Evolutionary conservation across 2,329 filamentous ascomycete species (phyloP).

Genomic region (Diaporthe humulicola): DNA sequence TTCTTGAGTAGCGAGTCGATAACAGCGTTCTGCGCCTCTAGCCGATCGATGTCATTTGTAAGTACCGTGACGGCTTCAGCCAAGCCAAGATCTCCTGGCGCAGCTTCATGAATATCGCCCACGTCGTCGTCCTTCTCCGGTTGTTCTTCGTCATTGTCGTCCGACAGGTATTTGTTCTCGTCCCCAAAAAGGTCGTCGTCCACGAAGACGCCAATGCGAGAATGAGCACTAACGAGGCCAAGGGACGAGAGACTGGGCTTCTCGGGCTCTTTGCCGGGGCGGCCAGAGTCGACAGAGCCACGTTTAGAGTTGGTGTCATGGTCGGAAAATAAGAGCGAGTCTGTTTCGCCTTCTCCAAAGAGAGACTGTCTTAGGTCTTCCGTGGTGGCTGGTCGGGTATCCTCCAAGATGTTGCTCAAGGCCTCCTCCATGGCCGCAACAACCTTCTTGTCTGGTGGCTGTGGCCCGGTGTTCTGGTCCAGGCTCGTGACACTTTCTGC

Average conservation of each 20-base stretch:
- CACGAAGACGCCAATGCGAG: conserved; percentile 91
- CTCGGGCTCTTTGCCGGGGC: conserved; percentile 61
- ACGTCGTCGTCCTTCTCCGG: conserved; percentile 70
- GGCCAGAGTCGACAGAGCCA: conserved; percentile 50
- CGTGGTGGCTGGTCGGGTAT: conserved; percentile 74
- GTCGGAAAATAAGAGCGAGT: conserved; percentile 64
- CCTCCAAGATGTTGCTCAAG: conserved; percentile 91
- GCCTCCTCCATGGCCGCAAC: conserved; percentile 95
- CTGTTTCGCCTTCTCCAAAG: conserved; percentile 69
- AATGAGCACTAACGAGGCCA: conserved; percentile 88
- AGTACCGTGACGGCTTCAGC: conserved; percentile 92
- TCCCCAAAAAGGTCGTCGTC: conserved; percentile 95
- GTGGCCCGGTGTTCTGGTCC: conserved; percentile 76
- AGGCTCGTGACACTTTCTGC: conserved; percentile 82
- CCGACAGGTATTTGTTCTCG: conserved; percentile 85
- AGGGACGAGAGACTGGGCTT: conserved; percentile 93
- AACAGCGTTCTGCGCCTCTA: conserved; percentile 89
- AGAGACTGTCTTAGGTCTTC: conserved; percentile 76
- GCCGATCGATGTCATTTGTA: conserved; percentile 90
- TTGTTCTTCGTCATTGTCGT: conserved; percentile 83
- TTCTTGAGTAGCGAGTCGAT: conserved; percentile 93
- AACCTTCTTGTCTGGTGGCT: conserved; percentile 79
- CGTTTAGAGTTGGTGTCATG: conserved; percentile 72
- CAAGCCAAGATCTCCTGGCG: conserved; percentile 91
- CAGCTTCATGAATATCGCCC: conserved; percentile 93